Percentiles rank a stretch among this genome's conserved stretches.
These are phyloP conservation scores for Gymnopus androsaceus DNA, from an alignment of 1,284 basidiomycete genomes.

Conservation along the genomic window DNA sequence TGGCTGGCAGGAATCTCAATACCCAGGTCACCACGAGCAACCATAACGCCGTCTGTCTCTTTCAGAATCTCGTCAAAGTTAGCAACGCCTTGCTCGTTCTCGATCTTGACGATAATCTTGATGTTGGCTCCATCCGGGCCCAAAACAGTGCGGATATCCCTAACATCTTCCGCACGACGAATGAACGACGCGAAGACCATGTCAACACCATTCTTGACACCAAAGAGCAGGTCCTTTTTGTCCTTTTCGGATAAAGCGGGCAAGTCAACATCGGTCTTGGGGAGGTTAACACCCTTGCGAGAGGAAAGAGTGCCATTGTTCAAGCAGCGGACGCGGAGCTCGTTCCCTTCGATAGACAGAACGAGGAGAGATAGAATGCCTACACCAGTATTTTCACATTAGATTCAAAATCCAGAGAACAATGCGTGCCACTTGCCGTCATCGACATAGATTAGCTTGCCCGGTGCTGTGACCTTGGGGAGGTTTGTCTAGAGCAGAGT, in stretches of 20 bases:
- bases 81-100: conserved; percentile 95
- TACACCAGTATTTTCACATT: conserved; percentile 27
- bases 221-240: conserved; percentile 92
- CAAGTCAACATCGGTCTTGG: conserved; percentile 97
- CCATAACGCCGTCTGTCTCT: conserved; percentile 97
- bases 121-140: conserved; percentile 91
- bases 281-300: conserved; percentile 99
- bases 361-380: conserved; percentile 94
- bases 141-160: conserved; percentile 87
- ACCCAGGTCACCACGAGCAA: conserved; percentile 96
- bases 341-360: conserved; percentile 78
- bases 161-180: conserved; percentile 89
- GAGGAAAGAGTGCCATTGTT: conserved; percentile 95
- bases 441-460: conserved; percentile 97
- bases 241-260: conserved; percentile 98
- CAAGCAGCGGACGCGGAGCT: conserved; percentile 84
- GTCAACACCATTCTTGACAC: conserved; percentile 97
- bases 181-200: conserved; percentile 99
- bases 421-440: conserved; percentile 64
- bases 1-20: conserved; percentile 98
- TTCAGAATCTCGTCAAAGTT: conserved; percentile 97
- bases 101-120: conserved; percentile 99
- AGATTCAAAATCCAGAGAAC: conserved; percentile 14
- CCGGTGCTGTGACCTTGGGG: conserved; percentile 92
- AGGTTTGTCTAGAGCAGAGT: conserved; percentile 71